Base-by-base conservation (phyloP, 2,329 filamentous ascomycete species). In the Trichothecium roseum region DNA sequence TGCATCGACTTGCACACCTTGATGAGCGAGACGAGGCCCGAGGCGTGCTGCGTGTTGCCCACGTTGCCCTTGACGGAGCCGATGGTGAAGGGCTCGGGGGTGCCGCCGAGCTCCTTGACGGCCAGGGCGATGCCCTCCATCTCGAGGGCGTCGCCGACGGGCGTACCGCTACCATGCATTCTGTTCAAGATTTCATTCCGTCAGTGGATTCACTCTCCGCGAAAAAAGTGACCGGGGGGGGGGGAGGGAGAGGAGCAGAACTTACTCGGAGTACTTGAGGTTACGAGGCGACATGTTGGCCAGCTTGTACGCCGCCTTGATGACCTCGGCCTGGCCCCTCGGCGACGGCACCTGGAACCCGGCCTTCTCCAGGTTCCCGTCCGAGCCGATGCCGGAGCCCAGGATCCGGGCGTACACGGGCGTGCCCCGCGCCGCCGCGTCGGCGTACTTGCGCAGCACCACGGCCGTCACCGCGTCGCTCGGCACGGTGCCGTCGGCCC, bases 391-490 rank as follows among this genome's bases (percentile, higher is more conserved):
- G 12, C 34, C 33, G 8, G 40, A 39, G 7, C 37, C 40, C 5
- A 41, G 24, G 7, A 41, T 35, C 18, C 34, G 36, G 31, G 40
- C 40, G 17, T 41, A 41, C 4, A 35, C 37, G 4, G 30, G 28
- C n/a, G 37, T 37, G 8, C 58, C 57, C 28, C 63, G 63, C 6
- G 42, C 43, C 4, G 66, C 34, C 4, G 66, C 66, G 35, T 62
- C 52, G 6, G 54, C 49, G 1, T 69, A 45, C 0, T 48, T 53
- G 47, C 69, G 69, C 2, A 71, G 39, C 3, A 67, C 35, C 2
- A 71, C 34, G 15, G 27, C 33, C 4, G 40, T 37, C n/a, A 36
- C 35, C 2, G 42, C 45, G 27, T 47, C 45, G 14, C 31, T 36
- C 16, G 37, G 40, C 3, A 40, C 43, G 6, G 40, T 44, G 2